phyloP scores from a whole-genome alignment of 2,329 filamentous ascomycete species.

The Paraphoma chrysanthemicola region DNA sequence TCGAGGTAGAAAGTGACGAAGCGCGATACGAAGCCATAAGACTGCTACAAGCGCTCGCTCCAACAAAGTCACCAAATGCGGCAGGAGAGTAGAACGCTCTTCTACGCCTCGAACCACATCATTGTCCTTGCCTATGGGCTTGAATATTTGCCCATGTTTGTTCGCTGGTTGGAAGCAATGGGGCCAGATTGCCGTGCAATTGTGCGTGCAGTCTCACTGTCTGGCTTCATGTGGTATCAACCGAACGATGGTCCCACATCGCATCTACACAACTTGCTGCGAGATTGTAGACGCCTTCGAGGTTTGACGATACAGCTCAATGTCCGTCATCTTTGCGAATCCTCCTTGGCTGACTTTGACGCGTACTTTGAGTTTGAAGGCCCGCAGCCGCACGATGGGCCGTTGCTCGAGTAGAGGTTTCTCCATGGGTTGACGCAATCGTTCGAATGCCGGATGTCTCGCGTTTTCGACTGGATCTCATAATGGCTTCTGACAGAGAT shows the following conservation, averaged over 20 bases:
- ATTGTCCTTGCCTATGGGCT: background rate
- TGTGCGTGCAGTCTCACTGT: background rate
- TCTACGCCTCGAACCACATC: slow-evolving; percentile 4
- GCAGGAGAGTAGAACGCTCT: slow-evolving; percentile 4
- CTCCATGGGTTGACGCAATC: background rate
- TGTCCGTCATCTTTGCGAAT: slow-evolving; percentile 3
- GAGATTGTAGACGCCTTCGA: background rate
- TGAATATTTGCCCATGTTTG: slow-evolving; percentile 6
- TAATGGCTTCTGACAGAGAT: background rate
- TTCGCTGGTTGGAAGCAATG: slow-evolving; percentile 6
- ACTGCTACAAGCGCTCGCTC: background rate
- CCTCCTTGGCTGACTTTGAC: background rate
- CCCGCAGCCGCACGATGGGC: background rate
- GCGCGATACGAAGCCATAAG: background rate
- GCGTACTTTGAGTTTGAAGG: slow-evolving; percentile 1
- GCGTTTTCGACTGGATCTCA: slow-evolving; percentile 1
- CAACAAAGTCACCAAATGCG: background rate
- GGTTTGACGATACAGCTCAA: slow-evolving; percentile 1
- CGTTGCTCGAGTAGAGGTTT: background rate
- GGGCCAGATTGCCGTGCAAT: slow-evolving; percentile 3
- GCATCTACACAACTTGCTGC: slow-evolving; percentile 1
- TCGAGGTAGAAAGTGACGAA: background rate
- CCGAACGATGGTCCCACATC: background rate
- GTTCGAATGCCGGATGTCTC: background rate
- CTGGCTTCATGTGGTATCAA: slow-evolving; percentile 9